Evolutionary conservation across 192 early-diverging fungal genomes (phyloP).

Genomic region (Glomus cerebriforme): DNA sequence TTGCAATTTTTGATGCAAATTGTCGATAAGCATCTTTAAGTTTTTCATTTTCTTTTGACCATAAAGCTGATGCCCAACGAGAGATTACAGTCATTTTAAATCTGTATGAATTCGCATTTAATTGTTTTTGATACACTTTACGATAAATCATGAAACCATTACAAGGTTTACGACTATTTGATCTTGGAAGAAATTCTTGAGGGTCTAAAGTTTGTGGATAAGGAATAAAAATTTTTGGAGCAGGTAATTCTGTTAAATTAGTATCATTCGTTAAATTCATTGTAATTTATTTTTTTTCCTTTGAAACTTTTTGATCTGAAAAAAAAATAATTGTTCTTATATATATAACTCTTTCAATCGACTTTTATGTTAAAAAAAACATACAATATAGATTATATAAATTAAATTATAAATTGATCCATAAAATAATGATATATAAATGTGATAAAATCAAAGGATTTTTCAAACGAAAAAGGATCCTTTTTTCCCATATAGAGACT

Average conservation of each 20-base stretch:
- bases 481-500: background rate
- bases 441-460: too few relatives aligned
- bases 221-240: background rate
- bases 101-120: background rate
- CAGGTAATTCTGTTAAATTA: background rate
- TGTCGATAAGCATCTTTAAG: conserved; percentile 12
- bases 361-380: too few relatives aligned
- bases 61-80: background rate
- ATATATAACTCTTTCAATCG: too few relatives aligned
- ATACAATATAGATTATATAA: too few relatives aligned
- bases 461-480: too few relatives aligned
- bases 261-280: background rate
- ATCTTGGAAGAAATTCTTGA: background rate
- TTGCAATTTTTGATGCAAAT: background rate
- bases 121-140: background rate
- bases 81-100: background rate
- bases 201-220: background rate
- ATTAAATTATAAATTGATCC: too few relatives aligned
- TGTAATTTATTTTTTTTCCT: background rate
- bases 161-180: conserved; percentile 1
- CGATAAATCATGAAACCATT: conserved; percentile 14
- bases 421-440: too few relatives aligned
- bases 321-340: too few relatives aligned
- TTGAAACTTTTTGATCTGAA: too few relatives aligned
- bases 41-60: background rate